phyloP scores from a whole-genome alignment of 2,329 filamentous ascomycete genomes.

The Blumeria hordei region DNA sequence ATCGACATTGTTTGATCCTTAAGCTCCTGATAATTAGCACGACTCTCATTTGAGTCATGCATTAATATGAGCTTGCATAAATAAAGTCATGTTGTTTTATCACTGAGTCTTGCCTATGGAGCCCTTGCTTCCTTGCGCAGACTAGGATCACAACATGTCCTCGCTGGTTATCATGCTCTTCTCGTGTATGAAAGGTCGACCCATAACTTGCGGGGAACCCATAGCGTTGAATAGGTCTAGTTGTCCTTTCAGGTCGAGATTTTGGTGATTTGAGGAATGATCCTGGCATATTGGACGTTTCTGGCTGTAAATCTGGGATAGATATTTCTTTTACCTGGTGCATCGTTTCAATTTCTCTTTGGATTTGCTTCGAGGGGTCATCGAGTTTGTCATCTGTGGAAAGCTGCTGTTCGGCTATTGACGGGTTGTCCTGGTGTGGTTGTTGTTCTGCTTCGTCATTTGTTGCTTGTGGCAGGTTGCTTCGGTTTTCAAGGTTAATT shows the following conservation, averaged over 20 bases:
- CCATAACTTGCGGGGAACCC: neutral
- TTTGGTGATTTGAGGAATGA: neutral
- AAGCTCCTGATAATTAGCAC: no score
- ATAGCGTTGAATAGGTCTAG: neutral
- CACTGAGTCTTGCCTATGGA: no score
- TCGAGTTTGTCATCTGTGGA: neutral
- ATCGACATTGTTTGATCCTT: no score
- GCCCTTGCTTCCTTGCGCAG: no score
- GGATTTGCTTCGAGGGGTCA: neutral
- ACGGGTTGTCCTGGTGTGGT: neutral
- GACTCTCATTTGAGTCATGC: no score
- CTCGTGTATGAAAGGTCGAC: neutral
- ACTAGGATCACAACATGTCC: no score
- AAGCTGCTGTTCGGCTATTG: neutral
- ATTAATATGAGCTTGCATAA: no score
- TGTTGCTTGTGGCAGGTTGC: neutral
- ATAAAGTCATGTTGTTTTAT: no score
- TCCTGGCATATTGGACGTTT: neutral
- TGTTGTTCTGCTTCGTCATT: neutral
- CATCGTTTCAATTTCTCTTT: neutral
- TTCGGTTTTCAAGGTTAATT: neutral
- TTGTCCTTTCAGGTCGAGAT: neutral
- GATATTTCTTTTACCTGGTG: neutral
- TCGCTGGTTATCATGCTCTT: neutral
- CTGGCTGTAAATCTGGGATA: neutral